Evolutionary conservation across 768 basidiomycete genomes (phyloP).

Genomic region (Chalciporus piperatus): DNA sequence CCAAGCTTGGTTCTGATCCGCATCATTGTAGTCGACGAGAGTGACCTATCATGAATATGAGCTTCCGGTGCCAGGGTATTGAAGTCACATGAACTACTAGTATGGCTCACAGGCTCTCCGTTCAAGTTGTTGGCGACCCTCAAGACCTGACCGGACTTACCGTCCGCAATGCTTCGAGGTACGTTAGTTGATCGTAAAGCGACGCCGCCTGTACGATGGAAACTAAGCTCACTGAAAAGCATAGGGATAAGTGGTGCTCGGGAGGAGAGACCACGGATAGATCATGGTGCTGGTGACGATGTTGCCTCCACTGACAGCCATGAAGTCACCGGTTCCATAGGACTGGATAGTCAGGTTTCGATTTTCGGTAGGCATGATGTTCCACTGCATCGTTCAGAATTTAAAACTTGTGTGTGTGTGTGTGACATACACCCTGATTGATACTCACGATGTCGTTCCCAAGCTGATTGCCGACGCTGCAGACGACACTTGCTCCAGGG

Average conservation of each 20-base stretch:
- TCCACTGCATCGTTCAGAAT: slow-evolving; percentile 3
- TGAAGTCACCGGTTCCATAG: no score
- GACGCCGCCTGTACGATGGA: slow-evolving; percentile 1
- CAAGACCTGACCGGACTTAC: neutral
- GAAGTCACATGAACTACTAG: no score
- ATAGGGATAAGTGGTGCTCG: neutral
- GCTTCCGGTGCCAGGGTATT: no score
- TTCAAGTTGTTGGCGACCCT: neutral
- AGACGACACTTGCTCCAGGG: slow-evolving; percentile 1
- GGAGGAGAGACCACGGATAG: slow-evolving; percentile 1
- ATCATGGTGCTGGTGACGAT: neutral
- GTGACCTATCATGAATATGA: neutral
- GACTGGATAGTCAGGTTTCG: no score
- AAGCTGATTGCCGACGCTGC: slow-evolving; percentile 6
- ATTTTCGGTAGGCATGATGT: neutral
- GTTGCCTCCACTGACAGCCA: no score
- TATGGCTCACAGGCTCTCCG: neutral
- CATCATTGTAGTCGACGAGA: neutral
- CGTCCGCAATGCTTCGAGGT: no score
- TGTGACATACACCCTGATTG: no score
- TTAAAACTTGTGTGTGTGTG: no score
- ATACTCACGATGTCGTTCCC: slow-evolving; percentile 9
- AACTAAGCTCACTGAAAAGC: slow-evolving; percentile 5
- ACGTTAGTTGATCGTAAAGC: no score
- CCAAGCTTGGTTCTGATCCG: neutral